Evolutionary conservation across 495 filamentous ascomycete species (phyloP).

Genomic region (Clavariopsis aquatica): DNA sequence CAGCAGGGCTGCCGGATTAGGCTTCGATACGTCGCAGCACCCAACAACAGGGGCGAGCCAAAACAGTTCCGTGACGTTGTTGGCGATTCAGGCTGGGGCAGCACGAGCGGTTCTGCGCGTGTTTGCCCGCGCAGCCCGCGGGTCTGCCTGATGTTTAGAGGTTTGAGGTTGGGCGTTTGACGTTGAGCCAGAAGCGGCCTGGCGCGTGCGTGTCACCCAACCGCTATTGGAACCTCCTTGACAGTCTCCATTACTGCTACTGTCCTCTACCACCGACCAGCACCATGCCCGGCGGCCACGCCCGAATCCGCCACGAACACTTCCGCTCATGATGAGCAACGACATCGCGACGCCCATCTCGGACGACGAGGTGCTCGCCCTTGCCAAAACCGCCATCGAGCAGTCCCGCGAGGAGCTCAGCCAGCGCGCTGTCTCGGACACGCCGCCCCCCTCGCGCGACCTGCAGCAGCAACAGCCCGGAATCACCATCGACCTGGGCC

Average conservation of each 20-base stretch:
- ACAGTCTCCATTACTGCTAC: not conserved
- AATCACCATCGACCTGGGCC: conserved; percentile 84
- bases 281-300: conserved; percentile 8
- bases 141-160: not conserved
- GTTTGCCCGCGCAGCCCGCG: not conserved
- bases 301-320: not conserved
- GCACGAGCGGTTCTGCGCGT: not conserved
- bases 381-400: conserved; percentile 35
- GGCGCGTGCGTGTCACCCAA: not conserved
- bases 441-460: conserved; percentile 21
- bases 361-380: conserved; percentile 38
- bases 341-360: conserved; percentile 34
- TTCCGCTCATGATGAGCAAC: conserved; percentile 36
- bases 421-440: conserved; percentile 31
- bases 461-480: conserved; percentile 57
- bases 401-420: conserved; percentile 36
- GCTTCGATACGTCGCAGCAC: not conserved
- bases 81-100: conserved; percentile 21
- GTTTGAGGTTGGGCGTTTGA: conserved; percentile 6
- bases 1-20: not conserved
- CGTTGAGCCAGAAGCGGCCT: not conserved
- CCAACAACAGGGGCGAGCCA: not conserved
- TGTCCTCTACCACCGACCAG: not conserved
- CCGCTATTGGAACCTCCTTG: too few species aligned
- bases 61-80: not conserved